These are phyloP conservation scores for Lithospermum erythrorhizon DNA, from an alignment of 257 asterid species.

Conservation along the genomic window DNA sequence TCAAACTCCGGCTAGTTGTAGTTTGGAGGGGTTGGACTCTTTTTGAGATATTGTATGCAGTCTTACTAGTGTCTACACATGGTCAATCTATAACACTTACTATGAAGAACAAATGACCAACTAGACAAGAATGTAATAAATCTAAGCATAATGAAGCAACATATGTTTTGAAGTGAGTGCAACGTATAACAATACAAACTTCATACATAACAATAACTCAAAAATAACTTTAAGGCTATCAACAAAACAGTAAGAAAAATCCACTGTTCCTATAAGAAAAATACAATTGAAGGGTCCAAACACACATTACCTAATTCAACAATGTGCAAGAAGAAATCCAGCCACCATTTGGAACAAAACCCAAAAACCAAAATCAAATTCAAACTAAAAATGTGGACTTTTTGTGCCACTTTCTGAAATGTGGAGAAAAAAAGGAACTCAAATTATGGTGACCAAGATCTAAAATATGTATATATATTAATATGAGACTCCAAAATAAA, in stretches of 20 bases:
- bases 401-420: neutral
- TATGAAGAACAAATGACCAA: no score
- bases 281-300: no score
- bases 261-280: no score
- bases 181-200: neutral
- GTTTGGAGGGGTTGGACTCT: no score
- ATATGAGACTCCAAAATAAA: no score
- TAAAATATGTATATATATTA: neutral
- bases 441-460: neutral
- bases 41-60: no score
- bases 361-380: neutral
- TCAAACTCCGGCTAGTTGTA: no score
- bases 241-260: neutral
- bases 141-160: neutral
- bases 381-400: neutral
- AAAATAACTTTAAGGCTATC: neutral
- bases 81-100: no score
- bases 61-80: no score
- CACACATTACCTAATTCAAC: neutral
- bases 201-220: neutral
- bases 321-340: neutral
- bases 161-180: neutral
- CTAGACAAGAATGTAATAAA: neutral
- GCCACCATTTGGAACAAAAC: neutral
- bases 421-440: no score